phyloP scores from a whole-genome alignment of 768 basidiomycete genomes.

The Collybia sp. region DNA sequence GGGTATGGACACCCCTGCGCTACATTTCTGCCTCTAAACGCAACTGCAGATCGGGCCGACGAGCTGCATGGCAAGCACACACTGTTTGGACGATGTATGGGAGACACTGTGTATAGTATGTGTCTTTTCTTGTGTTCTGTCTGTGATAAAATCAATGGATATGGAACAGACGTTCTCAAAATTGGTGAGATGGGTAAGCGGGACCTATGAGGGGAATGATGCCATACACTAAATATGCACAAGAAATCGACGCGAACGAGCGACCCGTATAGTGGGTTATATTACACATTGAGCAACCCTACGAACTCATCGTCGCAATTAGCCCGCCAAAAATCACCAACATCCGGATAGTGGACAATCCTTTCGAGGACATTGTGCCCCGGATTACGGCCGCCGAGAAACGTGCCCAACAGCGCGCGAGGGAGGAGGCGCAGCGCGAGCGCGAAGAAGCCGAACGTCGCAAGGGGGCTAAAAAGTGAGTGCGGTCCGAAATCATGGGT shows the following conservation, averaged over 20 bases:
- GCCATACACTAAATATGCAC: conserved; percentile 3
- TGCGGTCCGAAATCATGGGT: conserved; percentile 1
- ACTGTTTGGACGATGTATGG: conserved; percentile 84
- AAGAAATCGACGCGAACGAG: conserved; percentile 72
- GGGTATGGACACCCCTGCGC: conserved; percentile 36
- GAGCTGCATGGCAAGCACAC: conserved; percentile 95
- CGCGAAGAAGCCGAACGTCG: conserved; percentile 70
- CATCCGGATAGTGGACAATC: conserved; percentile 85
- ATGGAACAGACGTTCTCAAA: conserved; percentile 66
- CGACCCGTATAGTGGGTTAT: conserved; percentile 73
- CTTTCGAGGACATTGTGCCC: conserved; percentile 92
- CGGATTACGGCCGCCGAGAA: conserved; percentile 95
- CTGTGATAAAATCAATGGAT: not conserved
- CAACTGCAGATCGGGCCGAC: conserved; percentile 70
- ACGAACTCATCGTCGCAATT: not conserved
- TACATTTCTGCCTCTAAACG: not conserved
- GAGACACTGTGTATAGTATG: conserved; percentile 88
- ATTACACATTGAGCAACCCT: not conserved
- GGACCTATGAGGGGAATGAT: not conserved
- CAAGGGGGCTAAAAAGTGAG: conserved; percentile 86
- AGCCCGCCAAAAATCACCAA: conserved; percentile 91
- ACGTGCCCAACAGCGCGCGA: conserved; percentile 76
- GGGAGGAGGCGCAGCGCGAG: conserved; percentile 69
- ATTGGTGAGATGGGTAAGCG: conserved; percentile 82
- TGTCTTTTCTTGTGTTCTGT: conserved; percentile 7